Conservation (phyloP, 73 alveolate species). For the Tetrahymena malaccensis region DNA sequence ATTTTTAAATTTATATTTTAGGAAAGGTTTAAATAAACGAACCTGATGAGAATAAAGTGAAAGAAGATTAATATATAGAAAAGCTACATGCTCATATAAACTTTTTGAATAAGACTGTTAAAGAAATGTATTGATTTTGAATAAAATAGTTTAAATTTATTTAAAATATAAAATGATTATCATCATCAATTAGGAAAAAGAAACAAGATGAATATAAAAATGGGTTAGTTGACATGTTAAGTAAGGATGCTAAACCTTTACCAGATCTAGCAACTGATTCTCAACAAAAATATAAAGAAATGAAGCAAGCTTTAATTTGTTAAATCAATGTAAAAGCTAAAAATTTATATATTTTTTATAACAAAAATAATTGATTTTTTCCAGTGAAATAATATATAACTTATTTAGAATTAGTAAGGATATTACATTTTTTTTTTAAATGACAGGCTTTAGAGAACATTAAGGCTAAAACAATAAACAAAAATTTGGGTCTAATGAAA, state of each 20-base stretch:
- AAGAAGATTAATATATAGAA: not conserved
- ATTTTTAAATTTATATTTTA: not conserved
- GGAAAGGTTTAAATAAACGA: not conserved
- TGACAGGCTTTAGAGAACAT: not conserved
- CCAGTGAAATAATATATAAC: not conserved
- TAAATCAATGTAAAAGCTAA: not conserved
- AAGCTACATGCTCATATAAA: not conserved
- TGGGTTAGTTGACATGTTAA: not conserved
- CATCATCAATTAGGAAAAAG: not conserved
- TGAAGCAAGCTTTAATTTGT: not conserved
- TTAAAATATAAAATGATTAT: too few relatives aligned
- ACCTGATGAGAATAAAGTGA: not conserved
- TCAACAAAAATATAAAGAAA: not conserved
- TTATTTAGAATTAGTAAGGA: not conserved
- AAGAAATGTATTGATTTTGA: not conserved
- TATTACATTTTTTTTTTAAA: not conserved
- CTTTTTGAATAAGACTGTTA: not conserved
- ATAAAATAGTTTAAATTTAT: too few relatives aligned
- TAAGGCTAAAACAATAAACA: not conserved
- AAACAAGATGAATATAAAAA: not conserved
- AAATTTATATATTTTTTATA: not conserved
- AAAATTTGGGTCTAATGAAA: not conserved
- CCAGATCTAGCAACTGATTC: not conserved
- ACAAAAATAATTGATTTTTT: not conserved
- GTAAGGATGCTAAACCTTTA: not conserved